Conservation (phyloP, 305 asterid species). For the Vinca major region DNA sequence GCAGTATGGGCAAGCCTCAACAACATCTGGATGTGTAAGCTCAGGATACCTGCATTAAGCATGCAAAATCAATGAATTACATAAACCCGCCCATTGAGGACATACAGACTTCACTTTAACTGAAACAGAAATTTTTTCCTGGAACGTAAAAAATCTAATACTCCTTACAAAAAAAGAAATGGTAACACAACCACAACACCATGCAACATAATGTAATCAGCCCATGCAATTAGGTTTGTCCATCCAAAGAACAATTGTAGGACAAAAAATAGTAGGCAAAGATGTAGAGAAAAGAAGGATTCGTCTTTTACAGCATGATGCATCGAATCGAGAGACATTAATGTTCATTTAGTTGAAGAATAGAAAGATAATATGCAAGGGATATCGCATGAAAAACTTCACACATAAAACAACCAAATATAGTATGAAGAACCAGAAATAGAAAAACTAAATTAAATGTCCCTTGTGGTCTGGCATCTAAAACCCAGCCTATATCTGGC, state of each 20-base stretch:
- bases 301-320: neutral
- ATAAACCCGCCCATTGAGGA: neutral
- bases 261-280: neutral
- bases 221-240: neutral
- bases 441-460: neutral
- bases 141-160: neutral
- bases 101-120: neutral
- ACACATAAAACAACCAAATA: neutral
- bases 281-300: neutral
- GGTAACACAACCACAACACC: neutral
- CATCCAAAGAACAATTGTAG: neutral
- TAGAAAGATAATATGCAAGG: neutral
- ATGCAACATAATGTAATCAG: neutral
- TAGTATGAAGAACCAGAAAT: neutral
- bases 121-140: neutral
- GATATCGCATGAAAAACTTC: neutral
- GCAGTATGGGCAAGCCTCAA: constrained; percentile 44
- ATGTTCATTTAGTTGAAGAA: neutral
- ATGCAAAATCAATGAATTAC: constrained; percentile 1
- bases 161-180: neutral
- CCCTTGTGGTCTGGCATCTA: neutral
- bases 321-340: neutral
- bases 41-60: constrained; percentile 49
- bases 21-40: constrained; percentile 31
- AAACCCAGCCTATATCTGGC: neutral